These are phyloP conservation scores for Tinospora cordifolia DNA, from an alignment of 164 flowering plant genomes.

Conservation along the genomic window DNA sequence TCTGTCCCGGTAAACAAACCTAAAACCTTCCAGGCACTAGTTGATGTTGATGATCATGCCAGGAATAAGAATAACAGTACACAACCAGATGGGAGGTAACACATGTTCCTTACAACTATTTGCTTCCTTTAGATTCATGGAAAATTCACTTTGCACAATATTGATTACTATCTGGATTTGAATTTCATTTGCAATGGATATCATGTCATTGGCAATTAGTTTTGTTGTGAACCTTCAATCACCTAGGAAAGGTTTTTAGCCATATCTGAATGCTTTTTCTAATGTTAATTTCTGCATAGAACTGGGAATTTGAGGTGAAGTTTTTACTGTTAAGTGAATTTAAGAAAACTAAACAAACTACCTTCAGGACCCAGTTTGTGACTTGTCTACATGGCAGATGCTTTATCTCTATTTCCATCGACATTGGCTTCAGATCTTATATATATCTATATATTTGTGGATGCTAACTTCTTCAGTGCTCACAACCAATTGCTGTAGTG, in stretches of 20 bases:
- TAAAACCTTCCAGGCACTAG: constrained; percentile 43
- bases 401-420: not conserved
- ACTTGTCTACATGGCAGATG: not conserved
- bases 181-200: not conserved
- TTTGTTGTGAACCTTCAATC: not conserved
- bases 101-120: not conserved
- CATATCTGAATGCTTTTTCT: not conserved
- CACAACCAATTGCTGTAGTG: not conserved
- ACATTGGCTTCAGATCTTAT: not conserved
- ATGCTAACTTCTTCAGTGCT: not conserved
- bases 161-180: not conserved
- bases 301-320: not conserved
- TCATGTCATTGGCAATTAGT: not conserved
- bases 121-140: not conserved
- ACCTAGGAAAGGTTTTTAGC: not conserved
- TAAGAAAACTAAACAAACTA: not conserved
- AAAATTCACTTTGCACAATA: not conserved
- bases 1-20: constrained; percentile 34
- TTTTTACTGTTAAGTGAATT: not conserved
- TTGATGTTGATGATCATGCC: constrained; percentile 50
- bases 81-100: constrained; percentile 43
- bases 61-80: constrained; percentile 36
- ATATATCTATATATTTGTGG: not conserved
- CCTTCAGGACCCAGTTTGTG: not conserved
- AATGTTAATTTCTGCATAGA: not conserved